Percentiles rank a stretch among this genome's conserved stretches.
Conservation (phyloP, 2,329 filamentous ascomycete species). For the Tolypocladium nubicola region DNA sequence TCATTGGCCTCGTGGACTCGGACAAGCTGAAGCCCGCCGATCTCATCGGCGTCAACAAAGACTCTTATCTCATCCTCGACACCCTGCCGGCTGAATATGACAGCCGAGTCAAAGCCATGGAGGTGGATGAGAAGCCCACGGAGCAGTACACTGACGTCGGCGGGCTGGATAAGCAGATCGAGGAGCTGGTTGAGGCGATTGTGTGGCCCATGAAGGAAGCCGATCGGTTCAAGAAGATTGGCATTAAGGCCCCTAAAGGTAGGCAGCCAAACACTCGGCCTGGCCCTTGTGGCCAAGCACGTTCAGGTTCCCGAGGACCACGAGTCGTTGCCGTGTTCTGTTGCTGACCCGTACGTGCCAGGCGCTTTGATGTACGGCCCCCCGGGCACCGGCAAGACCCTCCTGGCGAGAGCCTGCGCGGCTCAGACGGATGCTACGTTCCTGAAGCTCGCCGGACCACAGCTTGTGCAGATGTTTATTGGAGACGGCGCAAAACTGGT, state of each 20-base stretch:
- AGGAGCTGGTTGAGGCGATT: constrained; percentile 95
- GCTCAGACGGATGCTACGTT: constrained; percentile 98
- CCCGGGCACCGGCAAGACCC: constrained; percentile 81
- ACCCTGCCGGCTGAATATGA: constrained; percentile 97
- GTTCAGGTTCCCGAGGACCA: background rate
- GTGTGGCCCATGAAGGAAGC: constrained; percentile 99
- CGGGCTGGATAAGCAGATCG: constrained; percentile 96
- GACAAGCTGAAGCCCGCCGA: constrained; percentile 92
- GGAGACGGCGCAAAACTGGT: constrained; percentile 97
- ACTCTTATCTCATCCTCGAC: constrained; percentile 94
- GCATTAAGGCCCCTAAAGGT: constrained; percentile 99
- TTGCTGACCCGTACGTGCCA: constrained; percentile 21
- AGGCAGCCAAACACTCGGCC: constrained; percentile 11
- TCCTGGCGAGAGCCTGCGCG: constrained; percentile 88
- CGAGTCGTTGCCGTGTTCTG: background rate
- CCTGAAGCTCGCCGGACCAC: constrained; percentile 93
- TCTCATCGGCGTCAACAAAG: constrained; percentile 97
- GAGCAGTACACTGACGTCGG: constrained; percentile 99
- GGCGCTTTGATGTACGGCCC: constrained; percentile 97
- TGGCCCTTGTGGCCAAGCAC: background rate
- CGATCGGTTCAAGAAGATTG: constrained; percentile 98
- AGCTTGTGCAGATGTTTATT: constrained; percentile 99
- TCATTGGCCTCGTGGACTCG: constrained; percentile 94
- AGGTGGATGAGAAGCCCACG: constrained; percentile 98
- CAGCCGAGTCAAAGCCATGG: constrained; percentile 98